Conservation (phyloP, 75 land plant genomes). For the Gnetum montanum region DNA sequence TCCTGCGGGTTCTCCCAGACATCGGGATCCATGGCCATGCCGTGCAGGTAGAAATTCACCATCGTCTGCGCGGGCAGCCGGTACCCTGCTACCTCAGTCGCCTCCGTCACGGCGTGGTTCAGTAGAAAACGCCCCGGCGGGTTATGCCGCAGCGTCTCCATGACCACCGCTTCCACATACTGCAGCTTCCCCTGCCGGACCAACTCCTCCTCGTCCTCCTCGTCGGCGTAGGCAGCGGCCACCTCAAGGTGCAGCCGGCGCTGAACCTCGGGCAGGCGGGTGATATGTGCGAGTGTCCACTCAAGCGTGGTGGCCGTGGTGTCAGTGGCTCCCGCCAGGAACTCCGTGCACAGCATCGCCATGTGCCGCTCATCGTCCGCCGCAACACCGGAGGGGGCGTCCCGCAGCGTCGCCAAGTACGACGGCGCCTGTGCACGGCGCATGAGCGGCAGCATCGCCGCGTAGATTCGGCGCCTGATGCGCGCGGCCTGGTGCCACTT, state of each 20-base stretch:
- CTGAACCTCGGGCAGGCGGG: conserved; percentile 56
- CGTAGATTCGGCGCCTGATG: too few relatives aligned
- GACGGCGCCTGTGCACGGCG: too few relatives aligned
- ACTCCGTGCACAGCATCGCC: conserved; percentile 52
- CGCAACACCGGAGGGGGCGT: too few relatives aligned
- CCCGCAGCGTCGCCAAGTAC: too few relatives aligned
- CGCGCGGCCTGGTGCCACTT: too few relatives aligned
- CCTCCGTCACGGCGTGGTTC: conserved; percentile 46
- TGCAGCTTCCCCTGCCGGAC: conserved; percentile 37
- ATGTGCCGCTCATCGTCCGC: conserved; percentile 20
- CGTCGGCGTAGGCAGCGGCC: conserved; percentile 20
- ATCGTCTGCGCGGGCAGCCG: conserved; percentile 65
- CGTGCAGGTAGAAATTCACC: conserved; percentile 56
- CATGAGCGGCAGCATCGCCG: too few relatives aligned
- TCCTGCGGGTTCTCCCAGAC: conserved; percentile 51
- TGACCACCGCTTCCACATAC: conserved; percentile 48
- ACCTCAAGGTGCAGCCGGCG: conserved; percentile 45
- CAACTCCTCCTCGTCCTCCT: conserved; percentile 38
- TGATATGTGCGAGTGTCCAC: conserved; percentile 70
- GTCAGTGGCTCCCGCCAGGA: conserved; percentile 71
- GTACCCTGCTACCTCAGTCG: conserved; percentile 46
- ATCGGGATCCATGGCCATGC: conserved; percentile 46
- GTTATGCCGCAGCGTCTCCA: conserved; percentile 53
- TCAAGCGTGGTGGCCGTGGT: conserved; percentile 74
- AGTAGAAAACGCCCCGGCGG: conserved; percentile 47